phyloP scores from a whole-genome alignment of 208 protist genomes.

The Leishmania amazonensis region DNA sequence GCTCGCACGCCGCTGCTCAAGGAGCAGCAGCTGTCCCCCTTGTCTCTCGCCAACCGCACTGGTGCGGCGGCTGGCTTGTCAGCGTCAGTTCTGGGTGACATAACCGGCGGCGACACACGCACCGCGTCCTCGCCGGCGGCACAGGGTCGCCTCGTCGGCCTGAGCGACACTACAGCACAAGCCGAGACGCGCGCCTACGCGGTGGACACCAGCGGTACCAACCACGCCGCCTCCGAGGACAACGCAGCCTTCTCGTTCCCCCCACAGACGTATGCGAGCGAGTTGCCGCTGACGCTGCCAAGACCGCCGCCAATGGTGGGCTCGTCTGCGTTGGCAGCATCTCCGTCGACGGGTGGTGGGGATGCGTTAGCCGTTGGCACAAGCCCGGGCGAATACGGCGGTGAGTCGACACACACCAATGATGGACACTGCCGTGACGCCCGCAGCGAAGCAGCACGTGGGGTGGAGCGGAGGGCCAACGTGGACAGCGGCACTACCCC shows the following conservation, averaged over 20 bases:
- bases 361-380: not conserved
- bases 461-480: not conserved
- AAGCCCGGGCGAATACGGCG: not conserved
- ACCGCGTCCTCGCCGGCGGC: not conserved
- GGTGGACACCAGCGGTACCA: constrained; percentile 8
- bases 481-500: not conserved
- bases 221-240: not conserved
- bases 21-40: not conserved
- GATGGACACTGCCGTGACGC: not conserved
- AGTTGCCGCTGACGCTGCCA: constrained; percentile 20
- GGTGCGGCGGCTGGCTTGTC: not conserved
- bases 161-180: constrained; percentile 1
- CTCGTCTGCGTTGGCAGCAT: constrained; percentile 4
- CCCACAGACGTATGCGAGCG: constrained; percentile 17
- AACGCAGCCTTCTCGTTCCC: not conserved
- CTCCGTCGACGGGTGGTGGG: not conserved
- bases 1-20: not conserved
- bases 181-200: constrained; percentile 5
- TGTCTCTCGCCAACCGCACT: not conserved
- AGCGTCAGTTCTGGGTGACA: not conserved
- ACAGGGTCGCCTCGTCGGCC: constrained; percentile 11
- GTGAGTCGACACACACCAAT: not conserved
- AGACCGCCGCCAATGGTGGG: constrained; percentile 6
- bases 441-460: not conserved
- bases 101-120: not conserved